Evolutionary conservation across 2,329 filamentous ascomycete species (phyloP).

Genomic region (Curvularia verruculosa): DNA sequence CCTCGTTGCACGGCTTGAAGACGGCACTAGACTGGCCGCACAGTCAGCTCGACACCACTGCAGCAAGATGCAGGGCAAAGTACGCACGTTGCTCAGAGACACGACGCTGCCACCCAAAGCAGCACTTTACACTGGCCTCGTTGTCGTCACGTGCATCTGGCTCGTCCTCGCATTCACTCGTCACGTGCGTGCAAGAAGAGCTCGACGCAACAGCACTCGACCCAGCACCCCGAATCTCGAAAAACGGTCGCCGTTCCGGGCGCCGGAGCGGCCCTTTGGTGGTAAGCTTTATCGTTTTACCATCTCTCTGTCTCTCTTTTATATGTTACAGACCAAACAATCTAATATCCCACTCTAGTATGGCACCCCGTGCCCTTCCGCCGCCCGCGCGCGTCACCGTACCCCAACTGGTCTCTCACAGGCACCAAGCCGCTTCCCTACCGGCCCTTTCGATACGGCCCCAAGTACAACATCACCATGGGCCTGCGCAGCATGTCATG

Average conservation of each 20-base stretch:
- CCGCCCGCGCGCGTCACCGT: conserved; percentile 65
- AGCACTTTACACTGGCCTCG: conserved; percentile 41
- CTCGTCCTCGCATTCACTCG: conserved; percentile 29
- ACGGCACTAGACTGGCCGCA: conserved; percentile 28
- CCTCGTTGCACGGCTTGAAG: conserved; percentile 15
- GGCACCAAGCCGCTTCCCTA: conserved; percentile 77
- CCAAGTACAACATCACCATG: conserved; percentile 78
- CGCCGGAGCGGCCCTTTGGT: conserved; percentile 53
- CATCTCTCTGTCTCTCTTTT: too few relatives aligned
- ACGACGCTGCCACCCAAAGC: conserved; percentile 23
- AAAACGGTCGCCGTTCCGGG: conserved; percentile 49
- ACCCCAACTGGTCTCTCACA: conserved; percentile 71
- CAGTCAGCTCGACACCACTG: conserved; percentile 26
- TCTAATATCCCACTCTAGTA: background rate
- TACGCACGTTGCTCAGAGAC: conserved; percentile 10
- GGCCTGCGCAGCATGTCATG: conserved; percentile 72
- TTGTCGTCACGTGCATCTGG: conserved; percentile 43
- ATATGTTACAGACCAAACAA: background rate
- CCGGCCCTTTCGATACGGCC: conserved; percentile 77
- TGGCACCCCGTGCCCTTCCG: conserved; percentile 54
- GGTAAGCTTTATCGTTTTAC: conserved; percentile 46
- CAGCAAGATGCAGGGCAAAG: conserved; percentile 11
- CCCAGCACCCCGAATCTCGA: conserved; percentile 54
- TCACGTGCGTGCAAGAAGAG: conserved; percentile 33
- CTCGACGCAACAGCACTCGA: background rate